phyloP scores from a whole-genome alignment of 306 rosid genomes.

The Myrica gale region DNA sequence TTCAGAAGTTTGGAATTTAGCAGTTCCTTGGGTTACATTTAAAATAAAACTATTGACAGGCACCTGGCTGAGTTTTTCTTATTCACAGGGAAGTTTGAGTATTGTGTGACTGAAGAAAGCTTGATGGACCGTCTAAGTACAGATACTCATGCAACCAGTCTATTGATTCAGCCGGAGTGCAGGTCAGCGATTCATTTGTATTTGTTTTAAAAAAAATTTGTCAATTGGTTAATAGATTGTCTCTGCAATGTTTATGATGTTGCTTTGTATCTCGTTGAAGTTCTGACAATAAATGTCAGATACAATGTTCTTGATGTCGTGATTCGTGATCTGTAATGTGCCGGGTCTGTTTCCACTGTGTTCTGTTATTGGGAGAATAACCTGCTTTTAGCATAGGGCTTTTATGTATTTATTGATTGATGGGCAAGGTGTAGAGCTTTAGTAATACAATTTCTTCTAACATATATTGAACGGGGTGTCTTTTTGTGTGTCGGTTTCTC shows the following conservation, averaged over 20 bases:
- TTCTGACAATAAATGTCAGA: background rate
- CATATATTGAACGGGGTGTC: background rate
- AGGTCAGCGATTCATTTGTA: constrained; percentile 33
- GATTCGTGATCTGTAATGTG: background rate
- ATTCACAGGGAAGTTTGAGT: constrained; percentile 51
- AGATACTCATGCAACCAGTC: constrained; percentile 58
- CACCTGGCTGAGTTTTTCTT: constrained; percentile 8
- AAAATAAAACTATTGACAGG: constrained; percentile 10
- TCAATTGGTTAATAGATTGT: background rate
- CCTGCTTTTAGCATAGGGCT: background rate
- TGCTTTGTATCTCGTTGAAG: background rate
- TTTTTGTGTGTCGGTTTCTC: background rate
- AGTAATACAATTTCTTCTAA: background rate
- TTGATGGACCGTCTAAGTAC: constrained; percentile 75
- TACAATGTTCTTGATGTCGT: background rate
- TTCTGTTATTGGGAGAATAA: background rate
- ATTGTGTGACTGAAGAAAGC: constrained; percentile 78
- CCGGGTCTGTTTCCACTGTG: background rate
- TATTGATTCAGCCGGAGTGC: constrained; percentile 56
- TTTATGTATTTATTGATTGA: no score
- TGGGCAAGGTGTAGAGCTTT: background rate
- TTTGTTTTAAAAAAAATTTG: no score
- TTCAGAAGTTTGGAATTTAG: background rate
- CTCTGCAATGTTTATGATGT: constrained; percentile 8
- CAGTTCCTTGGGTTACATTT: background rate